Base-by-base conservation (phyloP, 331 rosid genomes). In the Malus hybrid region DNA sequence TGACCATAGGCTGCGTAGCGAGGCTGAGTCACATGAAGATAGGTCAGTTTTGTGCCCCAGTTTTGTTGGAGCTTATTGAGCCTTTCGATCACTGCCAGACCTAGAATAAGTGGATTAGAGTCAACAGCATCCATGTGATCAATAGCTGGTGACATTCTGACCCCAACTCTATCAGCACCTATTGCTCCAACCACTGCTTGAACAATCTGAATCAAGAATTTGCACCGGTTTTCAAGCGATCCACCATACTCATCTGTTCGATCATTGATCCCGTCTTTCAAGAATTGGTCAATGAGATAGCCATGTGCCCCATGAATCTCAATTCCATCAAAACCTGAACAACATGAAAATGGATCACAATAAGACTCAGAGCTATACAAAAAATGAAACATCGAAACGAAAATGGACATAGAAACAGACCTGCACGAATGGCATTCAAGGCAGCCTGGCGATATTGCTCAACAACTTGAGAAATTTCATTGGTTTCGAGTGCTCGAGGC, bases 261-360 rank as follows among this genome's bases (percentile, higher is more conserved):
- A 28, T 94, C 93, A 46, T 94, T 94, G 81, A 92, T 94, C 22
- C 96, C 97, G 16, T 92, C 95, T 68, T 94, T 94, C 68, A 94
- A 69, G 82, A 94, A 94, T 74, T 94, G 97, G 69, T 90, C 97
- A 1, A 94, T 89, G 52, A 92, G 93, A 69, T 94, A 94, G 42
- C 99, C 97, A 32, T 92, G 99, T 19, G 97, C 99, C 29, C 92
- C 91, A 52, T 94, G 99, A 80, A 94, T 85, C 85, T 94, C 99
- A 46, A 94, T 88, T 73, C 97, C 99, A 74, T 94, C 97, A 77
- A 94, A 94, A 78, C 99, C 99, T 94, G 83, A 29, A 67, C 28
- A 28, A 20, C 62, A 69, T 20, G 20, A 54, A 15, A 15, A 54
- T 54, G 3, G 1, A 50, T 16, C 44, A 42, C 4, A 9, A 28